A percentile compares a stretch with the other conserved stretches of the same genome.
phyloP scores from a whole-genome alignment of 1,284 basidiomycete species.

The Hemileia vastatrix region DNA sequence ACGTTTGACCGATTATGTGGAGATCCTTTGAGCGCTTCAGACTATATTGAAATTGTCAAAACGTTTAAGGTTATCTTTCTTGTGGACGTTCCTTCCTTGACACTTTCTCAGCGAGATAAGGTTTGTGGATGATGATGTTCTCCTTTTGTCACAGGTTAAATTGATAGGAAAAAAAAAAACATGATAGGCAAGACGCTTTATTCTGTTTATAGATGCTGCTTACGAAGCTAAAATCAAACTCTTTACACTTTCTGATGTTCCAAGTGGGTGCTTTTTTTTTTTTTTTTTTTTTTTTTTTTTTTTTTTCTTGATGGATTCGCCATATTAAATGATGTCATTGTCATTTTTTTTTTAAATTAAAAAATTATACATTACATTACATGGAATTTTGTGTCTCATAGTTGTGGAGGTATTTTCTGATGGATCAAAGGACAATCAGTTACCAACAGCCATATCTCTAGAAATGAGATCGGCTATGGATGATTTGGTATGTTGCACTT shows the following conservation, averaged over 20 bases:
- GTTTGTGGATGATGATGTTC: slow-evolving; percentile 46
- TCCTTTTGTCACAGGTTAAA: background rate
- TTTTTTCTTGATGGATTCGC: background rate
- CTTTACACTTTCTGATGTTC: slow-evolving; percentile 78
- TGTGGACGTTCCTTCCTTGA: slow-evolving; percentile 74
- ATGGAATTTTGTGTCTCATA: background rate
- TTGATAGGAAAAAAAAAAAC: too few relatives aligned
- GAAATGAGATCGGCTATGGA: slow-evolving; percentile 58
- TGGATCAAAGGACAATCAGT: background rate
- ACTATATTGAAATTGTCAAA: slow-evolving; percentile 88
- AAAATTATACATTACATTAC: background rate
- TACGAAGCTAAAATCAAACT: slow-evolving; percentile 61
- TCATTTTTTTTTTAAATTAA: background rate
- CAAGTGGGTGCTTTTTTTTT: slow-evolving; percentile 58
- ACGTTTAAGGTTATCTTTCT: slow-evolving; percentile 82
- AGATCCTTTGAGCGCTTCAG: slow-evolving; percentile 78
- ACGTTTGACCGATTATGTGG: slow-evolving; percentile 80
- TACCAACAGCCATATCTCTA: slow-evolving; percentile 1
- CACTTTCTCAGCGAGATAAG: slow-evolving; percentile 74
- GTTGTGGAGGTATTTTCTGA: slow-evolving; percentile 13
- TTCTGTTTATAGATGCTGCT: slow-evolving; percentile 19
- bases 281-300: background rate
- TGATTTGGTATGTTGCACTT: slow-evolving; percentile 57
- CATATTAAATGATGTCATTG: background rate
- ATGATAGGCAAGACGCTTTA: slow-evolving; percentile 18